Evolutionary conservation across 2,329 filamentous ascomycete species (phyloP), one percentile per base, ranked within the genome.

Genomic region (Aspergillus hortae): DNA sequence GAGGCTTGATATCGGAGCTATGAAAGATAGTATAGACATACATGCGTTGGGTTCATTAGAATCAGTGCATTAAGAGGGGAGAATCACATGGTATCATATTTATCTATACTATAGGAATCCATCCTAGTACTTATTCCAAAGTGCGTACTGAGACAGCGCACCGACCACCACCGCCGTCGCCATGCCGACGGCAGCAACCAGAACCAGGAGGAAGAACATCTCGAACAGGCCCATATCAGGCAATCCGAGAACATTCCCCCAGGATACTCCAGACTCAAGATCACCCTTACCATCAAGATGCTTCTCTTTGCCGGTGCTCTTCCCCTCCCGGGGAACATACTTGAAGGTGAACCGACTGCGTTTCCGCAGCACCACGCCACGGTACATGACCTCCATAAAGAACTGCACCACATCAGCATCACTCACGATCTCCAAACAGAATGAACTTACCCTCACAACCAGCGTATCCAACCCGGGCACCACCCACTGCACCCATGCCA

Each of bases 281-380:
- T 5, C 9, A 17, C 19, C 11, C 15, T 17, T 19, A 9, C 40
- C 40, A 21, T 12, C 35, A 2, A 38, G 15, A 42, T 23, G 19
- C 17, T 42, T 46, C 14, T 57, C 56, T 33, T 51, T 53, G 2
- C 49, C 48, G 1, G 46, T 52, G 14, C 15, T 48, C 21, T 51
- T 56, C 10, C 49, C 48, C 35, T 48, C 4, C 2, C 49, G 32
- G 7, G 69, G 69, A 0, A 71, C 50, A 46, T 72, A 59, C 54
- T 68, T 70, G 52, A 72, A 71, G 25, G 67, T 62, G 44, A 72
- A 62, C 21, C 62, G 65, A 1, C 64, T 68, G 3, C 59, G 59
- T 2, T 65, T 62, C 21, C 66, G 67, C 17, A 62, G 48, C 11
- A 71, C 66, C 4, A 72, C 56, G 5, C 56, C 60, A 9, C 53